These are phyloP conservation scores for Claviceps cyperi DNA, from an alignment of 2,329 filamentous ascomycete species.

Conservation along the genomic window DNA sequence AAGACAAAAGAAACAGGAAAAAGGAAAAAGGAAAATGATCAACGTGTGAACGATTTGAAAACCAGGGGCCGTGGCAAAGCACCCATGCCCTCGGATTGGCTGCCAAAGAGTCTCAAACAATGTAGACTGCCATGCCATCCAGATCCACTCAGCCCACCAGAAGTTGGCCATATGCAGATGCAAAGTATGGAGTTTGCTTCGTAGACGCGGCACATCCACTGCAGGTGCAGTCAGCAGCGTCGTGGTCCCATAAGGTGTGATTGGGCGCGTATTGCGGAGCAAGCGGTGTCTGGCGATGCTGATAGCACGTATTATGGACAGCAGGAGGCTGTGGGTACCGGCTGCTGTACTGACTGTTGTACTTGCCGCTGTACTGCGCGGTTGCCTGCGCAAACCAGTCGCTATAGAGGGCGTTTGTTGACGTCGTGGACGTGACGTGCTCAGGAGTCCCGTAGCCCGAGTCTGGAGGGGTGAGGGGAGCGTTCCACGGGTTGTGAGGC, in stretches of 20 bases:
- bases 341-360: constrained; percentile 22
- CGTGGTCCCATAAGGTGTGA: constrained; percentile 36
- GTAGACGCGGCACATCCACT: constrained; percentile 28
- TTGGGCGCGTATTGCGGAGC: constrained; percentile 30
- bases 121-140: not conserved
- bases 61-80: too few species aligned
- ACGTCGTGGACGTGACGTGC: constrained; percentile 39
- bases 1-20: constrained; percentile 10
- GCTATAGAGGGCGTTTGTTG: constrained; percentile 39
- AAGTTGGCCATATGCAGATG: constrained; percentile 36
- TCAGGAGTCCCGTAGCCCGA: constrained; percentile 49
- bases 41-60: constrained; percentile 13
- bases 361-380: constrained; percentile 7
- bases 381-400: constrained; percentile 39
- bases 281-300: constrained; percentile 27
- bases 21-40: constrained; percentile 1
- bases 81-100: too few species aligned
- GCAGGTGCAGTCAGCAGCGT: constrained; percentile 35
- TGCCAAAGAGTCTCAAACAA: too few species aligned
- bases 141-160: constrained; percentile 33
- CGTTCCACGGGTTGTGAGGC: constrained; percentile 30
- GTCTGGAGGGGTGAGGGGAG: constrained; percentile 43
- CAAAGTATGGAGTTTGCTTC: constrained; percentile 33
- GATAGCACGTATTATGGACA: constrained; percentile 24
- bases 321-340: constrained; percentile 29